Percentiles rank a stretch among this genome's conserved stretches.
phyloP scores from a whole-genome alignment of 2,329 filamentous ascomycete genomes.

The Cryphonectria japonica region DNA sequence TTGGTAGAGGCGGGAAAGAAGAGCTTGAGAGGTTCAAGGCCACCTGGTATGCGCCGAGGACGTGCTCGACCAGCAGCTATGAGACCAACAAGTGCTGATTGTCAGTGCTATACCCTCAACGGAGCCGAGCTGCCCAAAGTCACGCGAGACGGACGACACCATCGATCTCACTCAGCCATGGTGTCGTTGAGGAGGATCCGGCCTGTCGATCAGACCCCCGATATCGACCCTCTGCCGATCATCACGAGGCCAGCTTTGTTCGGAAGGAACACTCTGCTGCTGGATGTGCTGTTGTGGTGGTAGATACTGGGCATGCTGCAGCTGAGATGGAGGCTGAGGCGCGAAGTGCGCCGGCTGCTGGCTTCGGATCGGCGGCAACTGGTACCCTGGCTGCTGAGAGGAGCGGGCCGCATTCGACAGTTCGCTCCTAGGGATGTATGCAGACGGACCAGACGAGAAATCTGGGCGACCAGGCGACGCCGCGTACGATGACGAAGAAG shows the following conservation, averaged over 20 bases:
- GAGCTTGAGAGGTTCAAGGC: neutral
- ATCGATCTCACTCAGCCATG: slow-evolving; percentile 22
- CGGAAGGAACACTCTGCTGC: slow-evolving; percentile 20
- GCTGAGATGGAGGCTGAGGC: slow-evolving; percentile 36
- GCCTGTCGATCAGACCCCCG: slow-evolving; percentile 63
- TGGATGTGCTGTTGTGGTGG: slow-evolving; percentile 39
- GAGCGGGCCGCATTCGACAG: slow-evolving; percentile 41
- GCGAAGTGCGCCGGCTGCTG: slow-evolving; percentile 39
- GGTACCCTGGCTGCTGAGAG: slow-evolving; percentile 43
- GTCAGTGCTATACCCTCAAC: neutral
- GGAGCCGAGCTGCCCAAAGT: neutral
- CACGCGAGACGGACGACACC: neutral
- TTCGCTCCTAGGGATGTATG: slow-evolving; percentile 59
- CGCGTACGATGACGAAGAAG: slow-evolving; percentile 47
- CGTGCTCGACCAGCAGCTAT: neutral
- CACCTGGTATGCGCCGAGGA: neutral
- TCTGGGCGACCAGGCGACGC: slow-evolving; percentile 50
- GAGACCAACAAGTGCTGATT: neutral
- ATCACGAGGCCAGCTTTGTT: slow-evolving; percentile 45
- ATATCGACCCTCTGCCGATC: slow-evolving; percentile 63
- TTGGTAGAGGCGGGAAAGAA: neutral
- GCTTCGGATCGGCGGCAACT: slow-evolving; percentile 54
- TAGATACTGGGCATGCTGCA: slow-evolving; percentile 32
- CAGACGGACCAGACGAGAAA: slow-evolving; percentile 47
- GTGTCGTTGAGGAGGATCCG: slow-evolving; percentile 44